These are phyloP conservation scores for Podospora tetraspora DNA, from an alignment of 495 filamentous ascomycete species.

Conservation along the genomic window DNA sequence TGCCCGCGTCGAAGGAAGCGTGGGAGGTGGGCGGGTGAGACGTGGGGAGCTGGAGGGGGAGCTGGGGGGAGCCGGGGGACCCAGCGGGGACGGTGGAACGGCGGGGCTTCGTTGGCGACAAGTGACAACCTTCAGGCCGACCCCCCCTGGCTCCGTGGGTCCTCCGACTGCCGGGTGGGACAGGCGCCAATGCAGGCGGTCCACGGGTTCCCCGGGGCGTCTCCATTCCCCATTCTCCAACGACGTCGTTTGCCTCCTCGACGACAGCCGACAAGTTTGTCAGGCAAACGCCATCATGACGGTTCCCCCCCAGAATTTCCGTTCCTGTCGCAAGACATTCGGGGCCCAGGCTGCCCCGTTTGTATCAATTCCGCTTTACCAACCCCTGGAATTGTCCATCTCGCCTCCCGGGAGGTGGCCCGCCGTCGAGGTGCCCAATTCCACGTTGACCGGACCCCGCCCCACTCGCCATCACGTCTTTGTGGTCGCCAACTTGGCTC, in stretches of 20 bases:
- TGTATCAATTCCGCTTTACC: background rate
- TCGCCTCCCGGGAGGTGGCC: background rate
- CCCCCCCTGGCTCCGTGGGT: background rate
- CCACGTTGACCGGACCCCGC: background rate
- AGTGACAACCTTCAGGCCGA: background rate
- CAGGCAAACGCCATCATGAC: background rate
- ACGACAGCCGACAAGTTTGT: background rate
- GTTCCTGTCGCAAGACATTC: background rate
- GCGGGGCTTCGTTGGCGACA: background rate
- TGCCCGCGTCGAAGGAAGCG: background rate
- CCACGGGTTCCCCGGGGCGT: background rate
- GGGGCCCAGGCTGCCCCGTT: background rate
- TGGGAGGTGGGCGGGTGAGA: background rate
- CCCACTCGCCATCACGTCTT: background rate
- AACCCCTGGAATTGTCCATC: background rate
- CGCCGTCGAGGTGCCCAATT: background rate
- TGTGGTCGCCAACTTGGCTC: background rate
- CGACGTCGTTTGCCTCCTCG: background rate
- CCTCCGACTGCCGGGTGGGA: background rate
- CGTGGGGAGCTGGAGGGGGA: background rate
- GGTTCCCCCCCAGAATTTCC: background rate
- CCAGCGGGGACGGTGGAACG: background rate
- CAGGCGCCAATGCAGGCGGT: background rate
- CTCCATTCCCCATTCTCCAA: background rate
- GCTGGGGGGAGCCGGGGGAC: background rate